Evolutionary conservation across 2,329 filamentous ascomycete species (phyloP).

Genomic region (Cercospora sp.): DNA sequence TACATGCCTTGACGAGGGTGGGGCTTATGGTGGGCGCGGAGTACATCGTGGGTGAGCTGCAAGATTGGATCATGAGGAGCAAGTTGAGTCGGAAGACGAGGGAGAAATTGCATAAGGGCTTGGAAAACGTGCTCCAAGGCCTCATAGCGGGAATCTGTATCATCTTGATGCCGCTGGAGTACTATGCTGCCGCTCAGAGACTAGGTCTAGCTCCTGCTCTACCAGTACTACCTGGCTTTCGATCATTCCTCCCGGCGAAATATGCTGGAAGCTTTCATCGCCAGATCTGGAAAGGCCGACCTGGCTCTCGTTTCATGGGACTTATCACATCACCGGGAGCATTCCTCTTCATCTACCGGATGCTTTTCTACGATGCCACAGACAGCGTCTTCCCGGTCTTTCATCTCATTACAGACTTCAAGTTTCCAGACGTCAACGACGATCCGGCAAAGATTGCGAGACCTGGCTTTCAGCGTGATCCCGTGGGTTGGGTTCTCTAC

Average conservation of each 20-base stretch:
- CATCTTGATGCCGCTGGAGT: conserved; percentile 32
- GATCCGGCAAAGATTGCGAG: not conserved
- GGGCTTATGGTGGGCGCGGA: conserved; percentile 25
- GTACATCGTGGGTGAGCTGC: conserved; percentile 22
- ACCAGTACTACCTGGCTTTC: conserved; percentile 27
- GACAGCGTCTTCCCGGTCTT: conserved; percentile 22
- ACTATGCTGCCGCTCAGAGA: conserved; percentile 30
- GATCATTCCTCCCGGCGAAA: conserved; percentile 20
- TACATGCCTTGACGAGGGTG: conserved; percentile 21
- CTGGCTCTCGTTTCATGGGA: conserved; percentile 11
- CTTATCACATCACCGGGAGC: conserved; percentile 24
- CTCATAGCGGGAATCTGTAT: conserved; percentile 27
- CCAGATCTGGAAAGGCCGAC: conserved; percentile 21
- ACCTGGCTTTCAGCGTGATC: conserved; percentile 16
- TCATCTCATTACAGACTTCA: conserved; percentile 28
- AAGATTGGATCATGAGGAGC: conserved; percentile 16
- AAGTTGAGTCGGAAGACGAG: conserved; percentile 20
- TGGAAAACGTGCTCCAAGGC: conserved; percentile 20
- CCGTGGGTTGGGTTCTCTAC: conserved; percentile 30
- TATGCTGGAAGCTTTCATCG: conserved; percentile 23
- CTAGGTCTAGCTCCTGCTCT: conserved; percentile 30
- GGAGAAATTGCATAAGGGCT: conserved; percentile 16
- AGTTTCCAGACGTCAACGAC: conserved; percentile 26
- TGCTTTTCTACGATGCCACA: conserved; percentile 22
- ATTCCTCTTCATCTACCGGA: conserved; percentile 22